A percentile compares a stretch with the other conserved stretches of the same genome.
Conservation (phyloP, 140 eudicot genomes). For the Senecio squalidus region DNA sequence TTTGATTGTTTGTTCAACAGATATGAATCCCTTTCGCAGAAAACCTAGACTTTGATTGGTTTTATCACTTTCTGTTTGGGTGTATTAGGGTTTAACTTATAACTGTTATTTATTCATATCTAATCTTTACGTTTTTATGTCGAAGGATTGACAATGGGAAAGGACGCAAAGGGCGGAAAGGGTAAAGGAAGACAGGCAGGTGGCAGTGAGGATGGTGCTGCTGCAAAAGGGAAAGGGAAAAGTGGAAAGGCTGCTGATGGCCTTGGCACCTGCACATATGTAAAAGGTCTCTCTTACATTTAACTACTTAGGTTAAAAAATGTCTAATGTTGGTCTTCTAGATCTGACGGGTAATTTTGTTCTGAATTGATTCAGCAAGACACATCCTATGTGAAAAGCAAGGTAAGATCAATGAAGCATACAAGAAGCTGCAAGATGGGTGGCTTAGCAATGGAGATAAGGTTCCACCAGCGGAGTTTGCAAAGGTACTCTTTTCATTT, state of each 20-base stretch:
- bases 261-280: slow-evolving; percentile 94
- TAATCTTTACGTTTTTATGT: too few relatives aligned
- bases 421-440: slow-evolving; percentile 93
- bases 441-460: slow-evolving; percentile 93
- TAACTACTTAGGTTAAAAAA: too few relatives aligned
- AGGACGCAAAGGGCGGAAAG: too few relatives aligned
- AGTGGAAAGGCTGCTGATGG: slow-evolving; percentile 78
- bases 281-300: slow-evolving; percentile 55
- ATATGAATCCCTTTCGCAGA: too few relatives aligned
- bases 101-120: too few relatives aligned
- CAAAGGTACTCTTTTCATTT: too few relatives aligned
- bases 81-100: too few relatives aligned
- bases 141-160: too few relatives aligned
- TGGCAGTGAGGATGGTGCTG: slow-evolving; percentile 69
- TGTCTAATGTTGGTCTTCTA: slow-evolving; percentile 1
- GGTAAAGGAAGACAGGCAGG: too few relatives aligned
- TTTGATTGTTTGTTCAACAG: too few relatives aligned
- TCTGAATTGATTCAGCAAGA: slow-evolving; percentile 44
- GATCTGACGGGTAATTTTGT: neutral
- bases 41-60: too few relatives aligned
- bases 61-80: too few relatives aligned
- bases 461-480: slow-evolving; percentile 19
- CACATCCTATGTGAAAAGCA: slow-evolving; percentile 93
- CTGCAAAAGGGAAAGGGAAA: slow-evolving; percentile 85
- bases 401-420: slow-evolving; percentile 92